Base-by-base conservation (phyloP, 768 basidiomycete genomes). In the Amanita pseudoporphyria region DNA sequence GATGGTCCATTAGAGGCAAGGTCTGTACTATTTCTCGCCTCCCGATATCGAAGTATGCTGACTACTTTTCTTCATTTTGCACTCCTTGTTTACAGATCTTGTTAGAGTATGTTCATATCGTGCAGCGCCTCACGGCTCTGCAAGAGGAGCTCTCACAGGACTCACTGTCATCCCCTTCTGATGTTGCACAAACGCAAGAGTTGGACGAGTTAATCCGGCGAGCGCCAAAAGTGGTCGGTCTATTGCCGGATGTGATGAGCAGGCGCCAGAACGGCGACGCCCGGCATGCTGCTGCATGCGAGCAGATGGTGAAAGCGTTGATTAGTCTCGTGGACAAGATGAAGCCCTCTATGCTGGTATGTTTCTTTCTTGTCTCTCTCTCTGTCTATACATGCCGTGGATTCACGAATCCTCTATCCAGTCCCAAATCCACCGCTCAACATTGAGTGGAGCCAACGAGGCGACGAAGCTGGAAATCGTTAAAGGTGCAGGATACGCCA, bases 1-100 rank as follows among this genome's bases (percentile, higher is more conserved):
- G 80, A 7, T 96, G 94, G 94, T 74, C 83, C 57, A 72, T 79
- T 31, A 82, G 86, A 31, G 94, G 94, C 45, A 85, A 93, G 76
- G 91, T 87, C 55, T 47, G 57, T 56, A 22, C 56, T 42, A 24
- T 40, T 51, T 49, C 57, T 45, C 54, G 42, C 30, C 37, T 7
- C 36, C 43, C 49, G 43, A 50, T 47, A 19, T 47, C 32, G 7
- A 44, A n/a, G 7, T 5, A 45, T 35, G 12, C 21, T 32, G 30
- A 28, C 39, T 36, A 16, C 7, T 30, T 14, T 52, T 26, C 16
- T 24, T 30, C 32, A n/a, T n/a, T n/a, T n/a, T n/a, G n/a, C n/a
- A n/a, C n/a, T n/a, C n/a, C n/a, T n/a, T n/a, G n/a, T n/a, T 24
- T 47, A 31, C 53, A 89, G 87, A 68, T 74, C 3, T 80, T 84